A percentile compares a stretch with the other conserved stretches of the same genome.
phyloP scores from a whole-genome alignment of 345 rosid genomes.

The Dipteronia dyeriana region DNA sequence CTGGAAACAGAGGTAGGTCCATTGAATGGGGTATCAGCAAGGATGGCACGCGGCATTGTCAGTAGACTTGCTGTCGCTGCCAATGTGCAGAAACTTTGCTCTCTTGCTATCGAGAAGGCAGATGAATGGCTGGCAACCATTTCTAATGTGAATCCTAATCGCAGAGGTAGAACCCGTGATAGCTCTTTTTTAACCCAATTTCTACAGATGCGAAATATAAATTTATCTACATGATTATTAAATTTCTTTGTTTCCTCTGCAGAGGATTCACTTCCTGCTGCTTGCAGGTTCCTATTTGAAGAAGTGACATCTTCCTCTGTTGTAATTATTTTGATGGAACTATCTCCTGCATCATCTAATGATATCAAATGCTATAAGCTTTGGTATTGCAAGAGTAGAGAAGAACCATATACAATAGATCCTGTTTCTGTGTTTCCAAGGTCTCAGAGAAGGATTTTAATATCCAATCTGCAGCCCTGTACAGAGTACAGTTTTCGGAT shows the following conservation, averaged over 20 bases:
- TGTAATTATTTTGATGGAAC: slow-evolving; percentile 63
- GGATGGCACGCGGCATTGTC: slow-evolving; percentile 82
- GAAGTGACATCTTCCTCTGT: slow-evolving; percentile 67
- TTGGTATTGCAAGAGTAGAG: slow-evolving; percentile 80
- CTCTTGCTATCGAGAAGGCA: slow-evolving; percentile 66
- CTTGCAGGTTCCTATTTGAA: slow-evolving; percentile 86
- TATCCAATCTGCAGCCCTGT: slow-evolving; percentile 86
- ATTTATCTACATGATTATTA: slow-evolving; percentile 15
- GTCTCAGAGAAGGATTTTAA: slow-evolving; percentile 68
- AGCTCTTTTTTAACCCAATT: background rate
- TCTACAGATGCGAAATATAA: slow-evolving; percentile 7
- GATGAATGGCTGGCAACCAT: slow-evolving; percentile 54
- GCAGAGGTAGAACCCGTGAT: slow-evolving; percentile 51
- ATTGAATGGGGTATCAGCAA: slow-evolving; percentile 62
- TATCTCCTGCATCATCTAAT: slow-evolving; percentile 40
- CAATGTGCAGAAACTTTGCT: slow-evolving; percentile 76
- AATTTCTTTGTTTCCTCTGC: slow-evolving; percentile 21
- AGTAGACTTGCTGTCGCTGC: slow-evolving; percentile 82
- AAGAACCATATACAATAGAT: slow-evolving; percentile 57
- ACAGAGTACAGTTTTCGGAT: slow-evolving; percentile 70
- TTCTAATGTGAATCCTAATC: slow-evolving; percentile 35
- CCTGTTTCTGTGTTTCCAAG: slow-evolving; percentile 60
- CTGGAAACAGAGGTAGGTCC: slow-evolving; percentile 89
- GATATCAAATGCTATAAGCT: slow-evolving; percentile 84
- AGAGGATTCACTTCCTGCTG: slow-evolving; percentile 69